Conservation (phyloP, 305 asterid species). For the Fraxinus albicans region DNA sequence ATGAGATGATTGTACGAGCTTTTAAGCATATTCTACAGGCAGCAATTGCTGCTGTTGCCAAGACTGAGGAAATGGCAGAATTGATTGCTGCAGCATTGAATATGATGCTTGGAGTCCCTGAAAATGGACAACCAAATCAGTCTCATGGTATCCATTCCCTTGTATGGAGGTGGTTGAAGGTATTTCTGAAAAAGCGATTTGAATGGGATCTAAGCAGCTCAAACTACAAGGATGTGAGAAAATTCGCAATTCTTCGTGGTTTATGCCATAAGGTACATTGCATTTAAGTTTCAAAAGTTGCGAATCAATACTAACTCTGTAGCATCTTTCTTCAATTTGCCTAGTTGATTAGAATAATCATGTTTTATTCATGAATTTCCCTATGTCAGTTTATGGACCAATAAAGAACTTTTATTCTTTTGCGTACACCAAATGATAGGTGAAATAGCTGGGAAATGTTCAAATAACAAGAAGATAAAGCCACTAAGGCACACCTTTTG, state of each 20-base stretch:
- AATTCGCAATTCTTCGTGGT: constrained; percentile 94
- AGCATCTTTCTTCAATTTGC: neutral
- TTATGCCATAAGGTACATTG: constrained; percentile 88
- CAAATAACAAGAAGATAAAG: neutral
- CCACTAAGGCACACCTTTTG: neutral
- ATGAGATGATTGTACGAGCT: constrained; percentile 93
- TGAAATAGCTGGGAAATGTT: neutral
- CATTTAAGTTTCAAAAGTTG: constrained; percentile 25
- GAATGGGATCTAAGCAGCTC: constrained; percentile 73
- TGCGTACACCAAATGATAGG: neutral
- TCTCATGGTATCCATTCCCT: constrained; percentile 61
- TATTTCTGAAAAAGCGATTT: constrained; percentile 80
- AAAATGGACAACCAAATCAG: constrained; percentile 44
- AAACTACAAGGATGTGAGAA: constrained; percentile 74
- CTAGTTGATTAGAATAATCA: neutral
- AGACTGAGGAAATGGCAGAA: constrained; percentile 69
- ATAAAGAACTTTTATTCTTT: neutral
- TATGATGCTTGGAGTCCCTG: constrained; percentile 91
- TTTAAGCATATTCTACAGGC: constrained; percentile 95
- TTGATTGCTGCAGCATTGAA: constrained; percentile 78
- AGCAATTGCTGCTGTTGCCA: constrained; percentile 68
- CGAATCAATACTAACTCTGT: neutral
- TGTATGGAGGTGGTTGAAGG: constrained; percentile 88
- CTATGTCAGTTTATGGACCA: neutral
- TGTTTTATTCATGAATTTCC: neutral